These are phyloP conservation scores for Sphenostylis stenocarpa DNA, from an alignment of 306 rosid species.

Conservation along the genomic window DNA sequence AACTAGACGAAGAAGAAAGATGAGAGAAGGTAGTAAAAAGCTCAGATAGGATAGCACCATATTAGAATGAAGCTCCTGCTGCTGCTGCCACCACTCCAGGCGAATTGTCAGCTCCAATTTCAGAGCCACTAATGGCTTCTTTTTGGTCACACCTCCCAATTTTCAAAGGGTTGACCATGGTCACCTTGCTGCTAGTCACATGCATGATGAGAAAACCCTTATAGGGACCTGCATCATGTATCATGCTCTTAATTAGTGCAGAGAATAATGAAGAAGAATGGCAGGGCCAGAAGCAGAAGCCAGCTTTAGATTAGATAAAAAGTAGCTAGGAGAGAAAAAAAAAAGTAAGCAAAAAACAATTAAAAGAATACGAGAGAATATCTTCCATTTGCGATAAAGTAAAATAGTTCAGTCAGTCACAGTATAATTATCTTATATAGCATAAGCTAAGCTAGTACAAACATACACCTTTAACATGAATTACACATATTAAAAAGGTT, in stretches of 20 bases:
- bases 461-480: conserved; percentile 26
- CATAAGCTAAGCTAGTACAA: conserved; percentile 26
- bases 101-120: conserved; percentile 33
- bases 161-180: conserved; percentile 40
- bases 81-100: neutral
- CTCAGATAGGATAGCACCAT: conserved; percentile 95
- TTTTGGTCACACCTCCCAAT: conserved; percentile 37
- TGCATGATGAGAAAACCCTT: conserved; percentile 34
- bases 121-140: conserved; percentile 40
- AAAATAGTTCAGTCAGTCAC: conserved; percentile 18
- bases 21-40: conserved; percentile 37
- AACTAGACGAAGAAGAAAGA: conserved; percentile 20
- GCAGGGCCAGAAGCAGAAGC: conserved; percentile 37
- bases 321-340: neutral
- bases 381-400: conserved; percentile 33
- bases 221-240: conserved; percentile 45
- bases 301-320: conserved; percentile 39
- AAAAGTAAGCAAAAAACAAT: neutral
- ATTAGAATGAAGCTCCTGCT: conserved; percentile 28
- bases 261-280: conserved; percentile 44
- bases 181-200: conserved; percentile 30
- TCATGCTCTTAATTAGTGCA: conserved; percentile 39
- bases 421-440: conserved; percentile 27
- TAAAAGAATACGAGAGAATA: neutral
- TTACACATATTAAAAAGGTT: conserved; percentile 19